Base-by-base conservation (phyloP, 1,284 basidiomycete species). In the Macrocybe sp. region DNA sequence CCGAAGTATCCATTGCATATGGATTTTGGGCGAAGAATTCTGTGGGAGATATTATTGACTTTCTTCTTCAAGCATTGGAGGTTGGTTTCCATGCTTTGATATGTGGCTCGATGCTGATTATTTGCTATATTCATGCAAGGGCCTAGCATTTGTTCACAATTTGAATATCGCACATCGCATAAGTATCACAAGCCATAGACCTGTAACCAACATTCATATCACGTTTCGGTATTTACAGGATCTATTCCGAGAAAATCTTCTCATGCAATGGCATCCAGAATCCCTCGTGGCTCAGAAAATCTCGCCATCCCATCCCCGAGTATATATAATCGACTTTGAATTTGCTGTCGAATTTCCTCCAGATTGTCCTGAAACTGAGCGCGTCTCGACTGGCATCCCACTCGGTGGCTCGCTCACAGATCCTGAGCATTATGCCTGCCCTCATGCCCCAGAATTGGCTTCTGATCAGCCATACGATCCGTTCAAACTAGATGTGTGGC, bases 311-410 rank as follows among this genome's bases (percentile, higher is more conserved):
- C 22, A 54, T 14, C 59, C 61, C 7, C 58, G 62, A 0, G 56
- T 63, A 1, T 64, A 59, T 46, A 42, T 64, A 5, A 63, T 59
- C 14, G 62, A 63, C 49, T 62, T 63, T 37, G 63, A 64, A 46
- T 47, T 52, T 11, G 57, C 62, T 1, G 48, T 63, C 1, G 38
- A 53, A 31, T 64, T 61, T 41, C 50, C 56, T 1, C 2, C 1
- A 4, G 57, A 58, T 7, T 42, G 28, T 14, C 48, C 53, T 7
- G n/a, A 22, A 7, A 46, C 52, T 3, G 43, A 55, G 32, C 53
- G 49, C 41, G 37, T 51, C 6, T 46, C 2, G 45, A 22, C n/a
- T 28, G 56, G 58, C 1, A 41, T 38, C 9, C 59, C 59, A 7
- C 30, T 54, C 10, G 50, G 48, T 31, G 52, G 47, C 16, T 50